Evolutionary conservation across 768 basidiomycete genomes (phyloP).

Genomic region (Ephemerocybe angulata): DNA sequence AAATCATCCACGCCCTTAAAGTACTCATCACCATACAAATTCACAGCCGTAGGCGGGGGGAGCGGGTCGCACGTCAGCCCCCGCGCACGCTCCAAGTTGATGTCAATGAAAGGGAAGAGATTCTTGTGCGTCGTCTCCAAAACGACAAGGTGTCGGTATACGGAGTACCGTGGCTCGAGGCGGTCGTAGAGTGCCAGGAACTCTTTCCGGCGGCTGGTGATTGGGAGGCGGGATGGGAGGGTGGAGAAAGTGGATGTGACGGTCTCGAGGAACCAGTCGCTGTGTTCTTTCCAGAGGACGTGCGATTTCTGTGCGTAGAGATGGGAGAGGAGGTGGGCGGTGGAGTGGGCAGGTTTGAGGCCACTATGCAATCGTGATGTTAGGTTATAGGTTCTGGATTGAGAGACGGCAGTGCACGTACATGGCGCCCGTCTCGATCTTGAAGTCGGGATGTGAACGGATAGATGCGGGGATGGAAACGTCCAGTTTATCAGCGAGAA

Average conservation of each 20-base stretch:
- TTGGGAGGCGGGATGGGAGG: conserved; percentile 33
- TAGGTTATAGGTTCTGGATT: not conserved
- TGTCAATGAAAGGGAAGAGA: conserved; percentile 71
- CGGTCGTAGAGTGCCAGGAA: conserved; percentile 40
- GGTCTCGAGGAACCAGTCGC: conserved; percentile 69
- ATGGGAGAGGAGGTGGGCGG: conserved; percentile 79
- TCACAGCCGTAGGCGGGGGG: conserved; percentile 62
- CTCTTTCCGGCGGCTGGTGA: conserved; percentile 27
- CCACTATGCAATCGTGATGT: conserved; percentile 22
- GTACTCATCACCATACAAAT: conserved; percentile 68
- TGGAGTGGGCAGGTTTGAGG: conserved; percentile 38
- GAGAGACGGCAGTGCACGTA: conserved; percentile 29
- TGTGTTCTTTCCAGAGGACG: conserved; percentile 76
- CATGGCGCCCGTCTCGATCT: conserved; percentile 66
- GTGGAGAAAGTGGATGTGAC: conserved; percentile 41
- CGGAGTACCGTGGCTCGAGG: conserved; percentile 41
- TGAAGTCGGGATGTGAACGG: conserved; percentile 58
- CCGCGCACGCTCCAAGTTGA: conserved; percentile 45
- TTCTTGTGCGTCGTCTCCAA: conserved; percentile 57
- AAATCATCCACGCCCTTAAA: conserved; percentile 63
- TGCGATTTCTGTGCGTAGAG: conserved; percentile 80
- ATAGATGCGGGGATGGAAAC: conserved; percentile 56
- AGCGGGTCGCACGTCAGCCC: conserved; percentile 82
- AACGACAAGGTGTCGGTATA: conserved; percentile 78
- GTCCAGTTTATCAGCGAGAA: conserved; percentile 85